Percentiles rank a stretch among this genome's conserved stretches.
Evolutionary conservation across 805 yeast genomes (phyloP).

Genomic region (Pichia exigua): DNA sequence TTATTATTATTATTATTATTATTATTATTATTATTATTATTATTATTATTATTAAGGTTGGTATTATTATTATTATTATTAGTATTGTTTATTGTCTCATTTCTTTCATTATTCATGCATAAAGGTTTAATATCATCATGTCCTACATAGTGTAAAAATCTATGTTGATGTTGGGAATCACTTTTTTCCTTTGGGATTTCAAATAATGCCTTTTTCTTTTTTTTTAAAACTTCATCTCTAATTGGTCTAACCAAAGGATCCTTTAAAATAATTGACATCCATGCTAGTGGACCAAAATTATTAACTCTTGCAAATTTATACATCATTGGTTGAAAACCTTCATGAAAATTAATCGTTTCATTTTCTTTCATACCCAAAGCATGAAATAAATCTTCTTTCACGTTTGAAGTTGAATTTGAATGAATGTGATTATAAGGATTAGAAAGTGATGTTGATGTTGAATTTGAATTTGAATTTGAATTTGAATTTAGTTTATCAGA

Average conservation of each 20-base stretch:
- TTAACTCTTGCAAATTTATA: slow-evolving; percentile 33
- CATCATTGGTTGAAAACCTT: slow-evolving; percentile 36
- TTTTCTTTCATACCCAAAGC: slow-evolving; percentile 19
- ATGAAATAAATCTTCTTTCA: not conserved
- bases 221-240: slow-evolving; percentile 25
- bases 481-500: not conserved
- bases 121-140: slow-evolving; percentile 31
- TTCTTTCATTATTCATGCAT: not conserved
- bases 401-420: not conserved
- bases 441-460: not conserved
- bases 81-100: not conserved
- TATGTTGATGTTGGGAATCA: slow-evolving; percentile 23
- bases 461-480: slow-evolving; percentile 1
- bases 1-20: no score
- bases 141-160: slow-evolving; percentile 32
- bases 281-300: slow-evolving; percentile 46
- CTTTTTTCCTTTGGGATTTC: slow-evolving; percentile 4
- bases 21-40: no score
- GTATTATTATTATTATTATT: not conserved
- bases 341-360: slow-evolving; percentile 35
- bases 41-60: not conserved
- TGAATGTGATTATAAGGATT: not conserved
- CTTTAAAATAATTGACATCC: slow-evolving; percentile 39
- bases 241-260: slow-evolving; percentile 34
- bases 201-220: slow-evolving; percentile 12